A percentile compares a stretch with the other conserved stretches of the same genome.
Evolutionary conservation across 257 asterid species (phyloP).

Genomic region (Nicotiana obtusifolia): DNA sequence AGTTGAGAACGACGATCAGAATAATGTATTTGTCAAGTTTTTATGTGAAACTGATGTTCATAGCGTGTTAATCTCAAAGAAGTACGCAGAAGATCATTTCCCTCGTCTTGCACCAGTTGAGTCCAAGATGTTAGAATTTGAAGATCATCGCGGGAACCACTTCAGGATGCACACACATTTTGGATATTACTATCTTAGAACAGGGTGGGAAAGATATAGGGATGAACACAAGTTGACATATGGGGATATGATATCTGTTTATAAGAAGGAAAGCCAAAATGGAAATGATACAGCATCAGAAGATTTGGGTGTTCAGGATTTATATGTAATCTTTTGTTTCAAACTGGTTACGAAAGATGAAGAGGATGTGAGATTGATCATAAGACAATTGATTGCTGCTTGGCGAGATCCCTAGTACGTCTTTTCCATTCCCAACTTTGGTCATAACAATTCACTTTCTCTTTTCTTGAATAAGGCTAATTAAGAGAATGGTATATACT

Average conservation of each 20-base stretch:
- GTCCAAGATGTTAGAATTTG: not conserved
- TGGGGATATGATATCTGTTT: not conserved
- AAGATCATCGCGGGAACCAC: not conserved
- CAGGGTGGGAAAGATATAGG: not conserved
- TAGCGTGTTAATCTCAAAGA: not conserved
- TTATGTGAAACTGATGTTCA: not conserved
- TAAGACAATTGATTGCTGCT: not conserved
- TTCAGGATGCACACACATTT: not conserved
- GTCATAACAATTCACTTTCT: not conserved
- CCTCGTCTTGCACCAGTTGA: not conserved
- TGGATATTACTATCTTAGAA: not conserved
- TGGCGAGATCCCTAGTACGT: not conserved
- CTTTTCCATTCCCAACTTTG: not conserved
- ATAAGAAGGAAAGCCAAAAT: not conserved
- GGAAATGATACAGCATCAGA: not conserved
- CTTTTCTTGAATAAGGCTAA: not conserved
- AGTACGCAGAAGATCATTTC: not conserved
- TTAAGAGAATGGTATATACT: not conserved
- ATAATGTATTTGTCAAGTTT: not conserved
- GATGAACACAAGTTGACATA: not conserved
- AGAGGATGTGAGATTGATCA: not conserved
- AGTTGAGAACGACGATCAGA: not conserved
- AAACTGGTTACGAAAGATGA: not conserved
- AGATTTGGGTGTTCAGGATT: not conserved
- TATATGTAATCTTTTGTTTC: not conserved